Evolutionary conservation across 768 basidiomycete genomes (phyloP).

Genomic region (Amyloporia xantha): DNA sequence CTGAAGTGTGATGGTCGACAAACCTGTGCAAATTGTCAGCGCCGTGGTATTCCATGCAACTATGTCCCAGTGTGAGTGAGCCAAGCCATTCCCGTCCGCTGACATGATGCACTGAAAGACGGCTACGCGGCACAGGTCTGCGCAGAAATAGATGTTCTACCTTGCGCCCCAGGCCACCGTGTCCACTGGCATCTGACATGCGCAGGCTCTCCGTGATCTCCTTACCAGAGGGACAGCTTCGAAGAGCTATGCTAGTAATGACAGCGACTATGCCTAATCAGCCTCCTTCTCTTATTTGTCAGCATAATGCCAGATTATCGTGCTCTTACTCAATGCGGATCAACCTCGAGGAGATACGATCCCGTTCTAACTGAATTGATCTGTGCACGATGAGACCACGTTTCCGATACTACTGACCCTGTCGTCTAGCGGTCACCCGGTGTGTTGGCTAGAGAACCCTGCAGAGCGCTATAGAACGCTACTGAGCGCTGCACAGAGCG

Average conservation of each 20-base stretch:
- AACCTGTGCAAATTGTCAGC: slow-evolving; percentile 60
- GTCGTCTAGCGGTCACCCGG: no score
- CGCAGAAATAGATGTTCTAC: slow-evolving; percentile 7
- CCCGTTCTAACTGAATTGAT: background rate
- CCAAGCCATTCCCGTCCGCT: background rate
- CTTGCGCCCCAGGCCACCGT: background rate
- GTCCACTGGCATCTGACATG: slow-evolving; percentile 4
- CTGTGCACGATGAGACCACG: background rate
- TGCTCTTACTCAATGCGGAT: background rate
- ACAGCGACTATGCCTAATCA: background rate
- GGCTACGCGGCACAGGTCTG: slow-evolving; percentile 2
- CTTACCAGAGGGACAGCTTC: background rate
- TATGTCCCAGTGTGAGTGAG: slow-evolving; percentile 61
- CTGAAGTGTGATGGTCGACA: slow-evolving; percentile 70
- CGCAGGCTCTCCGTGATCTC: background rate
- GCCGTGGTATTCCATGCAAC: slow-evolving; percentile 47
- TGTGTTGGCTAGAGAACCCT: no score
- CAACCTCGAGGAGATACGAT: background rate
- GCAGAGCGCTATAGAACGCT: no score
- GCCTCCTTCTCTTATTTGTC: background rate
- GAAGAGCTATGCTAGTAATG: background rate
- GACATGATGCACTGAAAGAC: background rate
- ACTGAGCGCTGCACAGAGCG: no score
- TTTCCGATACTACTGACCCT: background rate
- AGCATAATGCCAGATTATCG: background rate